Base-by-base conservation (phyloP, 305 asterid species). In the Fraxinus velutina region DNA sequence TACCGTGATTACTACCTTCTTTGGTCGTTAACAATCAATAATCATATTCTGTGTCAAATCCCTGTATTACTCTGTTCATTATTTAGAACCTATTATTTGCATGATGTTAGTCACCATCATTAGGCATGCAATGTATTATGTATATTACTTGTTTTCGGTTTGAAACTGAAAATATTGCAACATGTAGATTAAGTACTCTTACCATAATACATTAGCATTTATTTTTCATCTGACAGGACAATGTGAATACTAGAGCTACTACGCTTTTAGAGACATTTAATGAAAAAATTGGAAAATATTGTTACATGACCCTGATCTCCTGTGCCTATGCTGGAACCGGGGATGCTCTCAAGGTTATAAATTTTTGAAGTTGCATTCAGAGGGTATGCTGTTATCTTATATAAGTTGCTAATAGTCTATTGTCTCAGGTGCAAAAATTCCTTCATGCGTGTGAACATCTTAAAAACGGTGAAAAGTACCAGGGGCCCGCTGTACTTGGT, bases 251-350 rank as follows among this genome's bases (percentile, higher is more conserved):
- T 80, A 95, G 97, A 29, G 87, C 96, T 55, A 97, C 24, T 52
- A 92, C 81, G 97, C 92, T 80, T 94, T 97, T 8, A 92, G 90
- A 52, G 89, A 94, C 97, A 64, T 96, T 94, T 66, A 89, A 91
- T 83, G 94, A 90, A 83, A 93, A 92, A 83, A 96, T 96, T 77
- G 89, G 97, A 82, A 90, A 92, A 86, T 92, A 96, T 78, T 93
- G 97, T 66, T 97, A 94, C 85, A 94, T 96, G 97, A 94, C 96
- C 79, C 87, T 96, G 82, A 91, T 92, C 13, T 90, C 99, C 47
- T 96, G 99, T 89, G 98, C 98, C n/a, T 96, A 94, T 87, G 97
- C 97, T 4, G 99, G 99, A 85, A 96, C 98, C 0, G 97, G 99
- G 82, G 93, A 96, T 82, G 98, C 94, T 77, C 90, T 94, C 36